A percentile compares a stretch with the other conserved stretches of the same genome.
These are phyloP conservation scores for Podospora comata DNA, from an alignment of 495 filamentous ascomycete species.

Conservation along the genomic window DNA sequence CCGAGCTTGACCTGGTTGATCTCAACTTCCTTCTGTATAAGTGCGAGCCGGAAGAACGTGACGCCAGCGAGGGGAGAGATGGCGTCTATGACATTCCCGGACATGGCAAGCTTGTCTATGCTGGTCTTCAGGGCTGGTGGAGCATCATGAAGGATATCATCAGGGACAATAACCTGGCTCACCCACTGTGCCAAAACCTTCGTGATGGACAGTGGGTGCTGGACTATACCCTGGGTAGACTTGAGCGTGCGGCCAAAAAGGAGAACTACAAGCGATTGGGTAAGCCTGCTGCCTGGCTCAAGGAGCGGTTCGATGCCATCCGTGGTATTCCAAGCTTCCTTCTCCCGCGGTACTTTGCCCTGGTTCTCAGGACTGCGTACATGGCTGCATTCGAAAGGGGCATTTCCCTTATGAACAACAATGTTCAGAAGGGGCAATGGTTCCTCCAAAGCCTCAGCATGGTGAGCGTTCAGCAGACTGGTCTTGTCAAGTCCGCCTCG, in stretches of 20 bases:
- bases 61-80: slow-evolving; percentile 72
- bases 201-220: slow-evolving; percentile 92
- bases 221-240: slow-evolving; percentile 76
- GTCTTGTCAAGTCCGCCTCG: slow-evolving; percentile 82
- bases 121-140: slow-evolving; percentile 98
- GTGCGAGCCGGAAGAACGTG: slow-evolving; percentile 88
- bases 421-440: slow-evolving; percentile 72
- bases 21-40: slow-evolving; percentile 91
- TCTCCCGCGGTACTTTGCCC: slow-evolving; percentile 86
- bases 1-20: slow-evolving; percentile 67
- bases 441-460: slow-evolving; percentile 84
- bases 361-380: slow-evolving; percentile 84
- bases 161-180: slow-evolving; percentile 83
- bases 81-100: slow-evolving; percentile 85
- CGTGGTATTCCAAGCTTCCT: slow-evolving; percentile 82
- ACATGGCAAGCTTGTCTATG: slow-evolving; percentile 82
- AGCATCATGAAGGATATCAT: slow-evolving; percentile 84
- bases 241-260: slow-evolving; percentile 67
- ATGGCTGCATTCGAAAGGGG: slow-evolving; percentile 73
- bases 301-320: slow-evolving; percentile 78
- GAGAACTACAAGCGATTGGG: slow-evolving; percentile 57
- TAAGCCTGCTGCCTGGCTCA: slow-evolving; percentile 72
- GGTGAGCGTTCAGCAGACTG: slow-evolving; percentile 86
- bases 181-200: slow-evolving; percentile 88
- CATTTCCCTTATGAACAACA: slow-evolving; percentile 71